Conservation (phyloP, 306 rosid genomes). For the Astragalus membranaceus region DNA sequence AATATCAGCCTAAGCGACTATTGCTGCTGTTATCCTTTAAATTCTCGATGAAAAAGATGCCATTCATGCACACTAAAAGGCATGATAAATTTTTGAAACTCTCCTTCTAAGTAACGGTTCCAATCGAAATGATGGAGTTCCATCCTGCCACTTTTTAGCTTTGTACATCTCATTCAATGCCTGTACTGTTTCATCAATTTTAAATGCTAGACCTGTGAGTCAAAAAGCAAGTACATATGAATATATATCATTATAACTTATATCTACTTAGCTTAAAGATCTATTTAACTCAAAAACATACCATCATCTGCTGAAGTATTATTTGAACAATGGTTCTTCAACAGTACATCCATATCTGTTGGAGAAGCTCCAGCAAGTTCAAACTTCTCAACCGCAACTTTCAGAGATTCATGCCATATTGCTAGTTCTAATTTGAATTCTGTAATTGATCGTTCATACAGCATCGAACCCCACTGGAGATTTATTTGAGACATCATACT, state of each 20-base stretch:
- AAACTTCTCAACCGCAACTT: constrained; percentile 66
- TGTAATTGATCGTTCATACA: constrained; percentile 69
- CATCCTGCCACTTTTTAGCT: constrained; percentile 61
- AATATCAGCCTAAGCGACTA: constrained; percentile 15
- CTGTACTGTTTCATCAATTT: constrained; percentile 70
- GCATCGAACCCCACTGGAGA: constrained; percentile 77
- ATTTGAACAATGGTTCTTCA: constrained; percentile 76
- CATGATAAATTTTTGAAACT: constrained; percentile 53
- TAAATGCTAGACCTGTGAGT: constrained; percentile 54
- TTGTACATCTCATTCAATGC: constrained; percentile 82
- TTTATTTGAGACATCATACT: constrained; percentile 66
- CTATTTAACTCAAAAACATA: constrained; percentile 13
- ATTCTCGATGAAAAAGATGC: neutral
- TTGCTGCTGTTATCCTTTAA: constrained; percentile 3
- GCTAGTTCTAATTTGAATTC: constrained; percentile 67
- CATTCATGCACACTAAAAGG: constrained; percentile 50
- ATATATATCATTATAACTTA: neutral
- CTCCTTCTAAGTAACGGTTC: constrained; percentile 70
- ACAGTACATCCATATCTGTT: constrained; percentile 62
- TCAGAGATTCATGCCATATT: constrained; percentile 63
- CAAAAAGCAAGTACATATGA: neutral
- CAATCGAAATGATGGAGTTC: constrained; percentile 70
- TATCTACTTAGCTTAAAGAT: neutral
- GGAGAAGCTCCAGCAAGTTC: constrained; percentile 79
- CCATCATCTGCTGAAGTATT: constrained; percentile 56